A percentile compares a stretch with the other conserved stretches of the same genome.
These are phyloP conservation scores for Podila minutissima DNA, from an alignment of 192 early-diverging fungal species.

Conservation along the genomic window DNA sequence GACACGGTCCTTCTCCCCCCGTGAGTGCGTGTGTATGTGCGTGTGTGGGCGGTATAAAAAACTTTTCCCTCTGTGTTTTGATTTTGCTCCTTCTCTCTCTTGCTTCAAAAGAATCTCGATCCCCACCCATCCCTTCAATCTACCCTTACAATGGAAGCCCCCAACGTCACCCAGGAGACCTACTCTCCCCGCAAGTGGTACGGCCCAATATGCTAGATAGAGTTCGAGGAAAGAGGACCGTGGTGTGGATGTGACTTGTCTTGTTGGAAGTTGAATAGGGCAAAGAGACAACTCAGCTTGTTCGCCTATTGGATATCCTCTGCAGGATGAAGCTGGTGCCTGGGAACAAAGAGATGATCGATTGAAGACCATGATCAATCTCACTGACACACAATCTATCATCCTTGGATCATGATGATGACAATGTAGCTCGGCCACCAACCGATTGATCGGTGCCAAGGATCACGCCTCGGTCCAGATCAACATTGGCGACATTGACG, in stretches of 20 bases:
- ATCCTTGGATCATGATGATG: neutral
- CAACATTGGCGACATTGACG: constrained; percentile 95
- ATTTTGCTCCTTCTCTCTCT: constrained; percentile 2
- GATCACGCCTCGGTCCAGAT: constrained; percentile 99
- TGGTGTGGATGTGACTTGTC: neutral
- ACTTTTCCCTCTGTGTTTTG: neutral
- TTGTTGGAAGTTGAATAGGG: too few relatives aligned
- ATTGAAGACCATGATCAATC: too few relatives aligned
- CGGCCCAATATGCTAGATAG: neutral
- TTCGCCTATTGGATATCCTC: too few relatives aligned
- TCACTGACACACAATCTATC: too few relatives aligned
- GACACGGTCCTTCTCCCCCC: too few relatives aligned
- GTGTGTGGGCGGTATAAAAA: neutral
- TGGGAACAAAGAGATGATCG: too few relatives aligned
- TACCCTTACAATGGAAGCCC: constrained; percentile 14
- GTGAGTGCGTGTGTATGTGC: too few relatives aligned
- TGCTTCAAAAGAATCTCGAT: neutral
- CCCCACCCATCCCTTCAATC: constrained; percentile 4
- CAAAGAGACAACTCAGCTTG: too few relatives aligned
- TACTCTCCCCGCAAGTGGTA: constrained; percentile 44
- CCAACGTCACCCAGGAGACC: constrained; percentile 26
- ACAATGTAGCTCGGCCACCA: constrained; percentile 86
- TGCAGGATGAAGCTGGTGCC: too few relatives aligned
- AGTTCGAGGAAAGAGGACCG: neutral
- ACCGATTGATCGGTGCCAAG: constrained; percentile 96